Evolutionary conservation across 106 monocot genomes (phyloP).

Genomic region (Dioscorea zingiberensis): DNA sequence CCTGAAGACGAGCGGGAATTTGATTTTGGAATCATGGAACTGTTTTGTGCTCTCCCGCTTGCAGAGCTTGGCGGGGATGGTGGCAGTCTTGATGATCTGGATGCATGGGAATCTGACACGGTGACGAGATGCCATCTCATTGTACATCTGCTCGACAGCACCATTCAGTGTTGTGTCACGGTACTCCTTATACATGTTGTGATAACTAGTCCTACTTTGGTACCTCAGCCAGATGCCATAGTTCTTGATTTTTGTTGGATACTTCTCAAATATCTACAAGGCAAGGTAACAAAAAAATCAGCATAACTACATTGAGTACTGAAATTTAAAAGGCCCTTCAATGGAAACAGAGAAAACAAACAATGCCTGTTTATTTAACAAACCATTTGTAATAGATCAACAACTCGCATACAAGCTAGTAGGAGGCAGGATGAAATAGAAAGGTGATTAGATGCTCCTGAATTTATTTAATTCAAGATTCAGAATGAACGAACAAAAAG

Average conservation of each 20-base stretch:
- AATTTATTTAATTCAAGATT: too few relatives aligned
- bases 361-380: too few relatives aligned
- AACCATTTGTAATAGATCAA: too few relatives aligned
- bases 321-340: too few relatives aligned
- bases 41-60: constrained; percentile 84
- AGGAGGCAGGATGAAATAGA: too few relatives aligned
- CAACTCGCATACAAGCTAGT: too few relatives aligned
- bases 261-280: constrained; percentile 62
- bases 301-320: too few relatives aligned
- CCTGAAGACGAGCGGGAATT: constrained; percentile 65
- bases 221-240: constrained; percentile 85
- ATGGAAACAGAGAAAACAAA: too few relatives aligned
- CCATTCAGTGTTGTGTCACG: constrained; percentile 79
- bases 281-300: too few relatives aligned
- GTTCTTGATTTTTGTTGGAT: constrained; percentile 82
- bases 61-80: constrained; percentile 65
- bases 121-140: constrained; percentile 85
- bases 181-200: constrained; percentile 95
- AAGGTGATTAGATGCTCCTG: too few relatives aligned
- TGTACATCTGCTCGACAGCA: constrained; percentile 83
- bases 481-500: too few relatives aligned
- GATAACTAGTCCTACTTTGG: constrained; percentile 81
- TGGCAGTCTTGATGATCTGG: constrained; percentile 84
- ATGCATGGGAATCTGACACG: constrained; percentile 75
- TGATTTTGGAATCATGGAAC: constrained; percentile 78